Conservation (phyloP, 495 filamentous ascomycete species). For the Pyrenula aspistea region DNA sequence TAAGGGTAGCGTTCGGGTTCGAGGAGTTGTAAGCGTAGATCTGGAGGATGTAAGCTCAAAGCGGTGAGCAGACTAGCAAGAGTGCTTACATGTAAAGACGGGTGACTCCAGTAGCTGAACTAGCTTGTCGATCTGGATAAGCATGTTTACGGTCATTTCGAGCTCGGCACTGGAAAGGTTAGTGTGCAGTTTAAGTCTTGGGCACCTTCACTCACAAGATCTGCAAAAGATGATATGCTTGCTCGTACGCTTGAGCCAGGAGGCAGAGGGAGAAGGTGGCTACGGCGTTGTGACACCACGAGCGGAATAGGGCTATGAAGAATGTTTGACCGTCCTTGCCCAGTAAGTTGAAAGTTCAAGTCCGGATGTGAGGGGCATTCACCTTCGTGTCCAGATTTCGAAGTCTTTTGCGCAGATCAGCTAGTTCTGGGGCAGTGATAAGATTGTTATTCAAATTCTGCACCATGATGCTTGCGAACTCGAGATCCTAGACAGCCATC, state of each 20-base stretch:
- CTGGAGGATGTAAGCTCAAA: conserved; percentile 25
- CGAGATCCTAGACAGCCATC: conserved; percentile 51
- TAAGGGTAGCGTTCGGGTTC: conserved; percentile 94
- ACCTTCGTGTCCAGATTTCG: conserved; percentile 82
- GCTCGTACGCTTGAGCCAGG: conserved; percentile 95
- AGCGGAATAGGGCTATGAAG: conserved; percentile 86
- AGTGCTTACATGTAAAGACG: conserved; percentile 74
- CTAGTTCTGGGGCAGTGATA: conserved; percentile 90
- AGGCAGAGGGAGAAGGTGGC: conserved; percentile 94
- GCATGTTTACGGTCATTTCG: conserved; percentile 97
- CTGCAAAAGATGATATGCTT: conserved; percentile 90
- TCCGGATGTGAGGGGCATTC: conserved; percentile 2
- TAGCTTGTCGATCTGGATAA: conserved; percentile 98
- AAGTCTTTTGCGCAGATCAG: conserved; percentile 79
- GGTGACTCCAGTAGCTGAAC: conserved; percentile 96
- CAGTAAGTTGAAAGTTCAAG: neutral
- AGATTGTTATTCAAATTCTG: conserved; percentile 99
- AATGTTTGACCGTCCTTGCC: conserved; percentile 80
- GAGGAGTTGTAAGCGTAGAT: conserved; percentile 92
- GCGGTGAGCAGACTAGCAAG: conserved; percentile 7
- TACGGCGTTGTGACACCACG: conserved; percentile 98
- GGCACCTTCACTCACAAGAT: conserved; percentile 60
- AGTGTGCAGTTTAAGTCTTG: conserved; percentile 14
- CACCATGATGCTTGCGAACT: conserved; percentile 99
- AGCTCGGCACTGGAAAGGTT: conserved; percentile 66